Evolutionary conservation across 768 basidiomycete species (phyloP), one percentile per base, ranked within the genome.

Genomic region (Pluteus cervinus): DNA sequence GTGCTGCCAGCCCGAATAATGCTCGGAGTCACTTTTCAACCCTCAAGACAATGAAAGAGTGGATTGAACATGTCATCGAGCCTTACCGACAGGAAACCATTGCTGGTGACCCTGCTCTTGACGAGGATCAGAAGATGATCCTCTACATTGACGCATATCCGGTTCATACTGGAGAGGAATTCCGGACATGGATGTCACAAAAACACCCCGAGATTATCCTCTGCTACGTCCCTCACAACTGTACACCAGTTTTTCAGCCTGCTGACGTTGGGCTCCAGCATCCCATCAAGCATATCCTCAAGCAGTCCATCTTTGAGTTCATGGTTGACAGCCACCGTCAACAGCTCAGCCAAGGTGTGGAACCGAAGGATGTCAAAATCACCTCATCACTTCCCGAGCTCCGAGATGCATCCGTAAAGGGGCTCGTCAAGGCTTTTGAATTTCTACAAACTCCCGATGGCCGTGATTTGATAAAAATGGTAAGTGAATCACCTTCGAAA

Each of bases 221-320:
- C 0, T 24, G 33, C 8, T 58, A 41, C 41, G 50, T 58, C 15
- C 57, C 57, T 26, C 57, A 41, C 24, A 54, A 48, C 33, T 61
- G 42, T 50, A 54, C 38, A 37, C 40, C 18, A 33, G 45, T 28
- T 37, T 51, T 43, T 33, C 58, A 60, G 26, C 54, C 57, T 18
- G 48, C 50, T 14, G 56, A 58, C 45, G 51, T 57, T 23, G 58
- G 54, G n/a, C 41, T 58, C 2, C 44, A 60, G n/a, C 44, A 49
- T 16, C 34, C 51, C 18, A 44, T 57, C 46, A 58, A 57, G 37
- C 50, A 56, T 29, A 20, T 36, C 22, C 4, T 60, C 29, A 45
- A 51, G 10, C 52, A 48, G 29, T 15, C 23, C 4, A 11, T 32
- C 3, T 31, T 49, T 7, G 9, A 50, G 2, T 53, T 30, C 31